A percentile compares a stretch with the other conserved stretches of the same genome.
These are phyloP conservation scores for Carex arenaria DNA, from an alignment of 202 grass and related monocot species.

Conservation along the genomic window DNA sequence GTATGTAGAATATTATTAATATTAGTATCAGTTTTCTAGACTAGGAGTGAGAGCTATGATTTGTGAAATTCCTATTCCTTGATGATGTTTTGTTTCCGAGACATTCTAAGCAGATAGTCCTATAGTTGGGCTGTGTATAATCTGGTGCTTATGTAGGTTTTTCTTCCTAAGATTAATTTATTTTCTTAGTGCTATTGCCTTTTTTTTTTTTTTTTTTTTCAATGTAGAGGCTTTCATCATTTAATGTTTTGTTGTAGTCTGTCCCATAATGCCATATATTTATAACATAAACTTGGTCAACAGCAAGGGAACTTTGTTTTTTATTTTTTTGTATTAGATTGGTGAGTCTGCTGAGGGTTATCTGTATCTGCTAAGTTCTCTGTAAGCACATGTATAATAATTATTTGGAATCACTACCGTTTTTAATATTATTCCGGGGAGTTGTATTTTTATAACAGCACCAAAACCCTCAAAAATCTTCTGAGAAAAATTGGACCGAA, in stretches of 20 bases:
- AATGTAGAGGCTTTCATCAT: background rate
- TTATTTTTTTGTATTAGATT: background rate
- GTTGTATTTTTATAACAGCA: background rate
- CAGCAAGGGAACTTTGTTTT: background rate
- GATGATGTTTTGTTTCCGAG: slow-evolving; percentile 8
- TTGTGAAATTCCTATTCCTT: slow-evolving; percentile 5
- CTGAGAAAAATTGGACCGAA: background rate
- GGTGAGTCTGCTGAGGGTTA: background rate
- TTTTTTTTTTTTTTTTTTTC: background rate
- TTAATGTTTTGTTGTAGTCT: background rate
- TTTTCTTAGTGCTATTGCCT: background rate
- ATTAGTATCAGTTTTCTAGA: background rate
- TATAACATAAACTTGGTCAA: background rate
- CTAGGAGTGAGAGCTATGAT: background rate
- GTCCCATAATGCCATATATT: background rate
- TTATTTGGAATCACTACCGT: background rate
- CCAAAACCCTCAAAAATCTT: background rate
- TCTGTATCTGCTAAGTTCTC: background rate
- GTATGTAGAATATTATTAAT: slow-evolving; percentile 9
- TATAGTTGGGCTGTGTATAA: slow-evolving; percentile 18
- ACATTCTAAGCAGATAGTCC: background rate
- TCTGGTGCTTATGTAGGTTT: slow-evolving; percentile 1
- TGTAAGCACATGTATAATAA: background rate
- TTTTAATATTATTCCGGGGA: background rate
- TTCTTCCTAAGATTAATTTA: background rate